Base-by-base conservation (phyloP, 2,329 filamentous ascomycete genomes). In the Bipolaris zeicola region DNA sequence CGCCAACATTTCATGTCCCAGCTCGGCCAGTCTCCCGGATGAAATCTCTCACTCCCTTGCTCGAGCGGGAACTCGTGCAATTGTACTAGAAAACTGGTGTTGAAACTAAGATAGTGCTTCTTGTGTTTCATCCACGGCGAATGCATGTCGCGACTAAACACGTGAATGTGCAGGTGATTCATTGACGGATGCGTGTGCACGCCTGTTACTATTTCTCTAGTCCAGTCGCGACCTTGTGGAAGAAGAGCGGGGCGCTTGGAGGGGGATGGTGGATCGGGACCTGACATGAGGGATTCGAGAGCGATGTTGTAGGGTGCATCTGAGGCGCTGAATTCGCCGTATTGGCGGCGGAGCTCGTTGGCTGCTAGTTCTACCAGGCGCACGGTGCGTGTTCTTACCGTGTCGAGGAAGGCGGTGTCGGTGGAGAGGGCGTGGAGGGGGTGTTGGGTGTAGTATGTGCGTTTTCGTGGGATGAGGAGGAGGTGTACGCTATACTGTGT, bases 31-130 rank as follows among this genome's bases (percentile, higher is more conserved):
- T 82, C 81, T 0, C 78, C 80, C 0, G 86, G 83, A 53, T 86
- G 72, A 61, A 88, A 81, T 57, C 91, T 79, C 43, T 78, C 75
- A 72, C 96, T 91, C 52, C 88, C 84, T 24, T 79, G 60, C 0
- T 82, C 80, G 28, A 98, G 78, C 4, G 95, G 94, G 47, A 97
- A 94, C 57, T 93, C 90, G 20, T 87, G 87, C 24, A 98, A 69
- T 14, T 83, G 81, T 11, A 98, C 85, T 20, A 99, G 85, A 73
- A 98, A 99, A 3, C 85, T 84, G 50, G 93, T 96, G 31, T 85
- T 87, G 77, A 98, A 98, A 62, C 90, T 95, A 71, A 95, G 91
- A 78, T 97, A 98, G 77, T 98, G 95, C 74, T 92, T 94, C 62
- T 87, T 83, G 71, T 94, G 87, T 77, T 88, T 91, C 76, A 97